Evolutionary conservation across 2,329 filamentous ascomycete species (phyloP), one percentile per base, ranked within the genome.

Genomic region (Ascochyta fabae): DNA sequence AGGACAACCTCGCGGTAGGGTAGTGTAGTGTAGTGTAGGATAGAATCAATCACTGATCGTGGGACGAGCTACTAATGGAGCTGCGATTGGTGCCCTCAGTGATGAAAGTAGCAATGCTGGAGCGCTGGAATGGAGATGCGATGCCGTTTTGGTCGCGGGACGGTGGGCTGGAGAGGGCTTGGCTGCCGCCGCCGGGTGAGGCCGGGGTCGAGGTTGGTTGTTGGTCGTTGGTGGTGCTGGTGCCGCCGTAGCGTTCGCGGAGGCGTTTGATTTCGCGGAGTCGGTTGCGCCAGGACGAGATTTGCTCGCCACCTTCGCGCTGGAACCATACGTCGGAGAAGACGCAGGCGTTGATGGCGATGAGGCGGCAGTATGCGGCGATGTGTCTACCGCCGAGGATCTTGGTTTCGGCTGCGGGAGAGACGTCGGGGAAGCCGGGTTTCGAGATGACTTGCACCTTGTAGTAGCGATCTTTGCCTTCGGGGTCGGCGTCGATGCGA

Each of bases 301-400:
- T 83, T 69, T 96, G 88, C 73, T 96, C 92, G 53, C 89, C 89
- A 6, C 88, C 89, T 60, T 89, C 85, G 42, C 87, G 84, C 67
- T 86, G 87, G 42, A 86, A 85, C 92, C 94, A 97, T n/a, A 97
- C 93, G 40, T 89, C 84, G 2, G 90, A 92, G 74, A 98, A 97
- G 8, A 98, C 91, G 13, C 91, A 96, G 0, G 95, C 93, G 70
- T 97, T 98, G 59, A 99, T 84, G 0, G 94, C 92, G 16, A 98
- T 81, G 42, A 96, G 87, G 34, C 95, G 88, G 48, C 97, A 90
- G 71, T 97, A 96, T 9, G 87, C 84, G 0, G 93, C 90, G 8
- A 99, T 81, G 12, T 91, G 91, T 64, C 86, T 88, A 29, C 94
- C 84, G 15, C 89, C 93, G 55, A 99, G 85, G 66, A 98, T 89